Conservation (phyloP, 257 asterid species). For the Rhazya stricta region DNA sequence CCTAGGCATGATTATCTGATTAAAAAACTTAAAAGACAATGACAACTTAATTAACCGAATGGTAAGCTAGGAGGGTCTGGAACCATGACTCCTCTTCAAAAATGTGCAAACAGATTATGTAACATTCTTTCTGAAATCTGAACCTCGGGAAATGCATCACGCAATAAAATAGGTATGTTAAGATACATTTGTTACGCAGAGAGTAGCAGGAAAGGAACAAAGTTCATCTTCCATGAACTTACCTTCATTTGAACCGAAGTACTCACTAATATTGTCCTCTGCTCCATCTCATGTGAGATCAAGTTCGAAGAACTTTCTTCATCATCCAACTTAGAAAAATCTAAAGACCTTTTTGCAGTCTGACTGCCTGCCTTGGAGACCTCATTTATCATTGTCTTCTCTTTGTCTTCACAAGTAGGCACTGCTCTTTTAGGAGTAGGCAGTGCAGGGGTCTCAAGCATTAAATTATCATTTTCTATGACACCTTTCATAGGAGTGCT, state of each 20-base stretch:
- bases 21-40: not conserved
- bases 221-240: not conserved
- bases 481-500: conserved; percentile 63
- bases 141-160: conserved; percentile 3
- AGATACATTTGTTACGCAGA: not conserved
- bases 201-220: conserved; percentile 1
- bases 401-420: conserved; percentile 56
- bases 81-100: not conserved
- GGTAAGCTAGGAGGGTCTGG: not conserved
- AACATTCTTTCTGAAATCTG: not conserved
- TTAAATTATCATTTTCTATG: conserved; percentile 25
- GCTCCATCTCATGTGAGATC: conserved; percentile 11
- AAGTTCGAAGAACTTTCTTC: conserved; percentile 22
- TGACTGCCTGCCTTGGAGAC: conserved; percentile 33
- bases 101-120: not conserved
- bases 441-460: conserved; percentile 64
- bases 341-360: conserved; percentile 63
- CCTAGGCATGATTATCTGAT: not conserved
- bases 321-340: conserved; percentile 39
- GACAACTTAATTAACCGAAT: not conserved
- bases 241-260: conserved; percentile 12
- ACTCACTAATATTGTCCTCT: not conserved
- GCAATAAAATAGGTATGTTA: not conserved
- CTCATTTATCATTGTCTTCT: conserved; percentile 42
- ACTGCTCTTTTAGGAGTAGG: conserved; percentile 61